These are phyloP conservation scores for Schwanniomyces polymorphus DNA, from an alignment of 805 yeast genomes.

Conservation along the genomic window DNA sequence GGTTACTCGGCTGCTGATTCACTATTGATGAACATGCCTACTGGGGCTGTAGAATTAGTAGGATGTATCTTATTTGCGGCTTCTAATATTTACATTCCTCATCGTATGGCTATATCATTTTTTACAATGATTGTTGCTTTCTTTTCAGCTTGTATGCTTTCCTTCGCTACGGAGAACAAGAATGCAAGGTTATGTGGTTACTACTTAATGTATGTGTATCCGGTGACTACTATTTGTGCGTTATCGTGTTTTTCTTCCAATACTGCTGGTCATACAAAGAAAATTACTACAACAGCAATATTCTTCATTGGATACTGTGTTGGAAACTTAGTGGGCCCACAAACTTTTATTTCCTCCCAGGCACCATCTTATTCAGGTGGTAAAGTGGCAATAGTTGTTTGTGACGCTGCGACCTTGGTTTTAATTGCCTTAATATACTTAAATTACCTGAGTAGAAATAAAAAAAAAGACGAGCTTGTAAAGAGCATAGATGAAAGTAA, in stretches of 20 bases:
- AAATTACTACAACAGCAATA: background rate
- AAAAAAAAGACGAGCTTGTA: slow-evolving; percentile 6
- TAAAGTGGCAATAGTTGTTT: slow-evolving; percentile 10
- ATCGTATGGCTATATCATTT: slow-evolving; percentile 21
- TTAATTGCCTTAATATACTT: slow-evolving; percentile 2
- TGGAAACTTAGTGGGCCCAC: background rate
- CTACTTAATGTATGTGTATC: slow-evolving; percentile 26
- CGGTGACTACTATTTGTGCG: slow-evolving; percentile 22
- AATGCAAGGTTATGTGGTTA: slow-evolving; percentile 43
- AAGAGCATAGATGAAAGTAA: background rate
- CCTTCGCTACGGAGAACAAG: slow-evolving; percentile 33
- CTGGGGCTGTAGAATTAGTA: slow-evolving; percentile 35
- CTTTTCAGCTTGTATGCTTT: slow-evolving; percentile 33
- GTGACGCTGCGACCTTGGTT: slow-evolving; percentile 3
- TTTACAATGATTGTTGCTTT: slow-evolving; percentile 11
- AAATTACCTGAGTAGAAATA: slow-evolving; percentile 9
- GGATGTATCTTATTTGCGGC: slow-evolving; percentile 24
- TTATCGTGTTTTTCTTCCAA: background rate
- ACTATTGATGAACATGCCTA: slow-evolving; percentile 36
- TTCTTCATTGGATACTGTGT: background rate
- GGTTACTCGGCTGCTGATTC: slow-evolving; percentile 17
- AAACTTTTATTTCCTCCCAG: slow-evolving; percentile 18
- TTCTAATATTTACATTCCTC: slow-evolving; percentile 24
- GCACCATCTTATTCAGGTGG: slow-evolving; percentile 27
- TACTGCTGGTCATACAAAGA: background rate